Evolutionary conservation across 495 filamentous ascomycete genomes (phyloP).

Genomic region (Cudoniella acicularis): DNA sequence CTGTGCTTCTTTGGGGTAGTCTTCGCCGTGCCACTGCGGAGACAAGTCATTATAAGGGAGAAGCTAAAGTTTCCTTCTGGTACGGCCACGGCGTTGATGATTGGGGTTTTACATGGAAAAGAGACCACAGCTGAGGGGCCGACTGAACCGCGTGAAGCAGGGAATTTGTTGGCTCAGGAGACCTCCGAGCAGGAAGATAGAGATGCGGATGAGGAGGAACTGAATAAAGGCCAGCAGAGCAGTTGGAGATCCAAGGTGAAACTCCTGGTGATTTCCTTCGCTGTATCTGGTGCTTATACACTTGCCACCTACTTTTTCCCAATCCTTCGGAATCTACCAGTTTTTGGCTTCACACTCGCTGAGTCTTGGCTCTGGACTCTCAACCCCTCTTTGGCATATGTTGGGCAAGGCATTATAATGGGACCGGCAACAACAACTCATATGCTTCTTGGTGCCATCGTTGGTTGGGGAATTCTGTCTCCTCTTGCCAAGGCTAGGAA

Average conservation of each 20-base stretch:
- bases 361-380: conserved; percentile 90
- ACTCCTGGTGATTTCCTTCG: conserved; percentile 48
- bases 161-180: not conserved
- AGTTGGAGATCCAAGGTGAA: conserved; percentile 50
- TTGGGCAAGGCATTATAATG: conserved; percentile 85
- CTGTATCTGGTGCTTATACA: conserved; percentile 59
- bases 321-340: conserved; percentile 73
- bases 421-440: conserved; percentile 91
- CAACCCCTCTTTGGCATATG: conserved; percentile 91
- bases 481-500: conserved; percentile 79
- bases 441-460: conserved; percentile 86
- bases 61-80: conserved; percentile 91
- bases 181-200: not conserved
- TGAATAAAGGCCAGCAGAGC: conserved; percentile 14
- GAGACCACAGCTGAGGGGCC: conserved; percentile 17
- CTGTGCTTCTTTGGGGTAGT: conserved; percentile 95
- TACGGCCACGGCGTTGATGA: conserved; percentile 92
- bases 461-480: conserved; percentile 90
- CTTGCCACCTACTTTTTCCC: conserved; percentile 92
- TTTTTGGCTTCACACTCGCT: conserved; percentile 74
- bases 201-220: conserved; percentile 17
- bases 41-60: conserved; percentile 88
- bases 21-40: conserved; percentile 82
- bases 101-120: conserved; percentile 75
- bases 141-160: not conserved